Conservation (phyloP, 495 filamentous ascomycete species). For the Trichoderma virens region DNA sequence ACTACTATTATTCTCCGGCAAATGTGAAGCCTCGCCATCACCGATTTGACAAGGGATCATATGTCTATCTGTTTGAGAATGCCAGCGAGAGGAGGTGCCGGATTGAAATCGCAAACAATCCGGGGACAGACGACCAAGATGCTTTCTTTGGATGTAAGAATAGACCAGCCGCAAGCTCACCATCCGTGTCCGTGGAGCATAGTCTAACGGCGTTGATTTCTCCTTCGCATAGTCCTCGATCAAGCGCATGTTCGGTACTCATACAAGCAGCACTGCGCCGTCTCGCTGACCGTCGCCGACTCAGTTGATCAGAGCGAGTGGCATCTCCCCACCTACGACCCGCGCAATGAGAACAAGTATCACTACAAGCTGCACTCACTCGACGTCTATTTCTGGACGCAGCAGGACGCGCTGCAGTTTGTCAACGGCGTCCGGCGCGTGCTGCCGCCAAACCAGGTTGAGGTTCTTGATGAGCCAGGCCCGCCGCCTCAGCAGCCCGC, state of each 20-base stretch:
- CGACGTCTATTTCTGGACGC: conserved; percentile 86
- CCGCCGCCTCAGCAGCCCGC: conserved; percentile 35
- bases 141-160: conserved; percentile 73
- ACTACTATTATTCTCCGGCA: conserved; percentile 78
- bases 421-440: conserved; percentile 56
- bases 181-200: neutral
- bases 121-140: conserved; percentile 80
- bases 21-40: conserved; percentile 66
- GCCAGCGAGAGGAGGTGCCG: conserved; percentile 57
- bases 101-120: conserved; percentile 81
- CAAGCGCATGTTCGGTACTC: conserved; percentile 60
- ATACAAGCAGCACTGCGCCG: conserved; percentile 67
- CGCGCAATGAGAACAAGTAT: conserved; percentile 59
- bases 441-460: conserved; percentile 52
- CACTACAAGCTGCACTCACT: conserved; percentile 72
- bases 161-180: neutral
- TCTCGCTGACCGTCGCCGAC: conserved; percentile 66
- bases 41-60: conserved; percentile 83
- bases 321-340: conserved; percentile 68
- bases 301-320: conserved; percentile 53
- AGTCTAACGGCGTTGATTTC: conserved; percentile 10
- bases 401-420: conserved; percentile 66
- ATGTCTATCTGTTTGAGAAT: conserved; percentile 81
- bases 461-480: conserved; percentile 48
- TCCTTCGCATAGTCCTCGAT: conserved; percentile 49